Evolutionary conservation across 345 rosid genomes (phyloP), one percentile per base, ranked within the genome.

Genomic region (Anacardium occidentale): DNA sequence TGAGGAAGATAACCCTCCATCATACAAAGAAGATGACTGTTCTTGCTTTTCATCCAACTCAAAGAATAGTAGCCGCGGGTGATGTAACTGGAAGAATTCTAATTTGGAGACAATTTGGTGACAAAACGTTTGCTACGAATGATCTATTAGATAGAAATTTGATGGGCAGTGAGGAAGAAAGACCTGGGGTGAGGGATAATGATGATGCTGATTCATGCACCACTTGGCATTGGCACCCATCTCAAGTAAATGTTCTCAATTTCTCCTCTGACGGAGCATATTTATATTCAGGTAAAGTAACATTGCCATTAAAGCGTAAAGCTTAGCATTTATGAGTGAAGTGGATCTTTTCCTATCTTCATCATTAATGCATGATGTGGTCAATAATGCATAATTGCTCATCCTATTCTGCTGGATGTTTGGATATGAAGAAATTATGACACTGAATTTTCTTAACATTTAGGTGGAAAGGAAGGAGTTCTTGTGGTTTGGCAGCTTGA

Each of bases 391-490:
- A 6, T 65, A n/a, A n/a, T n/a, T n/a, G n/a, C n/a, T n/a, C n/a
- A 44, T 66, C 2, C 66, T 34, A 7, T 61, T 61, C n/a, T 6
- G 17, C 47, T 18, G 4, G 18, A 17, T 17, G 37, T 13, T 66
- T 48, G 13, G 7, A 0, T 5, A 8, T 47, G 15, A 5, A 17
- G 10, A 20, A 37, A 37, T 62, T 26, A 10, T 70, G 34, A 69
- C 51, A 8, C 50, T 64, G 25, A 44, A 18, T 71, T 69, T 58
- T 72, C 24, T 72, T 53, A 40, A 34, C 73, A 18, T 79, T 70
- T 81, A 92, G 99, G 99, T 78, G 99, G 99, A 71, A 88, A 84
- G 69, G 99, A 95, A 88, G 99, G 99, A 37, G 99, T 92, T 58
- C 91, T 95, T 69, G 99, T 95, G 45, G 98, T 92, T 75, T 95